Evolutionary conservation across 2,329 filamentous ascomycete genomes (phyloP), one percentile per base, ranked within the genome.

Genomic region (Cladosporium halotolerans): DNA sequence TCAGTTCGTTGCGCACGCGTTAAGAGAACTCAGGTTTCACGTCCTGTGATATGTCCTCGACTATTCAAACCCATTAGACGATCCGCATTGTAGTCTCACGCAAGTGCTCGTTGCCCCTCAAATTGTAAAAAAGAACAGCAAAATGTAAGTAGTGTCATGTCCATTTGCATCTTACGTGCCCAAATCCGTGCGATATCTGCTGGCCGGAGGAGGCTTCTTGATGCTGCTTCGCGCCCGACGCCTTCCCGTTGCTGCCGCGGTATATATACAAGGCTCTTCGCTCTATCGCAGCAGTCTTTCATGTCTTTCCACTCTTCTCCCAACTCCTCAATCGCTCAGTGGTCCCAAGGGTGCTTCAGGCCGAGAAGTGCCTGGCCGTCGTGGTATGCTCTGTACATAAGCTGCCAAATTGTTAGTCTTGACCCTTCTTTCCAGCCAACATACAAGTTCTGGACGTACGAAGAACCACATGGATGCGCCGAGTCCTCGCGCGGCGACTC

Each of bases 381-480:
- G 77, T 96, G 87, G 83, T 92, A 95, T 66, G 90, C 89, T 66
- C 93, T 84, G 77, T 96, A 97, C 84, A 96, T 90, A 69, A 96
- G 76, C 91, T 96, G 66, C 36, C 9, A n/a, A 6, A 38, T 11
- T 10, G 11, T 38, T n/a, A 38, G 36, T n/a, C 36, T 38, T n/a
- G n/a, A n/a, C 36, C 14, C 9, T n/a, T 8, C 9, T 38, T n/a
- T 10, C 14, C 16, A 18, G 3, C 16, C 16, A 18, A 3, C 16
- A 18, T 18, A 3, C 16, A 18, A 18, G 16, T 18, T 3, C 16
- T 42, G 39, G 47, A 19, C 55, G 45, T 56, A 97, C 91, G 73
- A 93, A 99, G 76, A 99, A 97, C 93, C 93, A 99, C 93, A 97
- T 99, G 75, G 87, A 88, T 52, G 93, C 93, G 63, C 90, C 88